Evolutionary conservation across 805 yeast species (phyloP), one percentile per base, ranked within the genome.

Genomic region (Suhomyces sp.): DNA sequence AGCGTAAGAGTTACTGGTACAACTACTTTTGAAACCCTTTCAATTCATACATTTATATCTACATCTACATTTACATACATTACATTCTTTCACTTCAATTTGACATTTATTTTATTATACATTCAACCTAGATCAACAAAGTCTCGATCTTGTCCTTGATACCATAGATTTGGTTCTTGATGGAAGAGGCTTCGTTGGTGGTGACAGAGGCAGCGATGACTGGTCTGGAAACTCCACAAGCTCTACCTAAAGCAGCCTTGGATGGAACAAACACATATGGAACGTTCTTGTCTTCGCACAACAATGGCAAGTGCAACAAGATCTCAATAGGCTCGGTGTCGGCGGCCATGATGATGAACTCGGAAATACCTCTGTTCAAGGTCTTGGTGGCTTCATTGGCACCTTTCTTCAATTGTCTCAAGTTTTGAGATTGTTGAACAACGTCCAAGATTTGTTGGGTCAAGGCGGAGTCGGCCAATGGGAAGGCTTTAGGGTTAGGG

Each of bases 341-440:
- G 56, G 98, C 99, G 51, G 99, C 98, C 97, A 93, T 88, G 74
- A 91, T 87, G 69, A 91, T 90, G 78, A 91, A 91, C 75, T 91
- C 98, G 57, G 97, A 86, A 60, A 91, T 91, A 82, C 98, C 98
- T 78, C 98, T 86, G 85, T 91, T 91, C 73, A 91, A 79, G 56
- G 97, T 91, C 79, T 91, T 91, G 72, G 97, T 93, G 60, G 98
- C 95, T 76, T 93, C 99, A 69, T 93, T 93, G 54, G 99, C 98
- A 72, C 99, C 99, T 72, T 93, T 93, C 80, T 93, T 93, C 70
- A 93, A 81, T 74, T 93, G 99, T 77, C 98, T 88, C 65, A 93
- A 79, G 74, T 85, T 88, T 58, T 95, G 90, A 44, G 97, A 88
- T 76, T 93, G 98, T 75, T 93, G 98, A 56, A 87, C 93, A 64